phyloP scores from a whole-genome alignment of 1,284 basidiomycete species.

The Trichosporon coremiiforme region DNA sequence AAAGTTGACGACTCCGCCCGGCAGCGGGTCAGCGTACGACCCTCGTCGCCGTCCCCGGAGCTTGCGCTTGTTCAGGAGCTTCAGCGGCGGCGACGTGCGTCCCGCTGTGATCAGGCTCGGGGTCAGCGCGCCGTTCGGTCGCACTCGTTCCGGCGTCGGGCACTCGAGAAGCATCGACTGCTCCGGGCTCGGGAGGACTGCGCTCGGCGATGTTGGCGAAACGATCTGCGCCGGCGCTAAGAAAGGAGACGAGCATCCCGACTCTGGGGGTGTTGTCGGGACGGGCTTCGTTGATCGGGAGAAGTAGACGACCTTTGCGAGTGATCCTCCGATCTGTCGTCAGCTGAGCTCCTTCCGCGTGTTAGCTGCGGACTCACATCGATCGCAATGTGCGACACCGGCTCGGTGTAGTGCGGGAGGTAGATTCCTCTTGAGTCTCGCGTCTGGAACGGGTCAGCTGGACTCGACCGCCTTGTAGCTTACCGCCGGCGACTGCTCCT shows the following conservation, averaged over 20 bases:
- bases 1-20: constrained; percentile 96
- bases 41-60: constrained; percentile 59
- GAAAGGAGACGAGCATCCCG: constrained; percentile 49
- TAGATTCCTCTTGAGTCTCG: constrained; percentile 92
- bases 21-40: constrained; percentile 73
- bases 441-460: constrained; percentile 62
- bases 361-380: constrained; percentile 67
- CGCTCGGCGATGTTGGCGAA: constrained; percentile 30
- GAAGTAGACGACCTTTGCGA: constrained; percentile 99
- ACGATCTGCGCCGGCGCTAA: constrained; percentile 47
- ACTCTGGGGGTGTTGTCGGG: constrained; percentile 47
- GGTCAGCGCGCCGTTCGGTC: constrained; percentile 74
- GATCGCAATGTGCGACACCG: constrained; percentile 92
- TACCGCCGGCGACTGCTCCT: constrained; percentile 90
- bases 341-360: neutral
- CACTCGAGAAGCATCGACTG: constrained; percentile 29
- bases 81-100: constrained; percentile 29
- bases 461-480: constrained; percentile 42
- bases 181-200: constrained; percentile 40
- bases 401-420: constrained; percentile 92
- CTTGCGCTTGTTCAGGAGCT: constrained; percentile 32
- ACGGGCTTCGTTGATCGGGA: constrained; percentile 71
- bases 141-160: constrained; percentile 53
- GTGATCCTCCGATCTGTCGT: constrained; percentile 85
- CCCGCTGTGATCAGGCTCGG: constrained; percentile 60